Evolutionary conservation across 225 moss, liverwort and hornwort species (phyloP), one percentile per base, ranked within the genome.

Genomic region (Climacium dendroides): DNA sequence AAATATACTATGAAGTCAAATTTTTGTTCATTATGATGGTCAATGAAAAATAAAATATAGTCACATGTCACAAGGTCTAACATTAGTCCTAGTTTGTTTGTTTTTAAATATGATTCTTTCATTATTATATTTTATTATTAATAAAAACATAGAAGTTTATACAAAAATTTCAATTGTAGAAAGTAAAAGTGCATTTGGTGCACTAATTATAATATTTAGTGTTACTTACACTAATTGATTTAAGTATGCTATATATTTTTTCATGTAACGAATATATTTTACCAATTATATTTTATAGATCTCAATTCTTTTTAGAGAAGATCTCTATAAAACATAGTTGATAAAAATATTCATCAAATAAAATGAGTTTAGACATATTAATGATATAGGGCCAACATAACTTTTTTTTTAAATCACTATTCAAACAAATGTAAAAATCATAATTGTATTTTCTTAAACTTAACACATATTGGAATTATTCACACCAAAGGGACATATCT

Each of bases 1-100:
- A 18, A 10, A 62, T 8, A 64, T 34, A 9, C 8, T 16, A 34
- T 64, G 5, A 64, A 34, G 34, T 35, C 7, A 9, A 5, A 35
- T 10, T 10, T 65, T 35, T 65, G 65, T 65, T 65, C 19, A 35
- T 19, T 65, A 65, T 35, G 18, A 19, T 19, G 5, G 20, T 19
- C n/a, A 66, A 35, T 35, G 2, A 35, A 65, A 35, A 35, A 65
- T 11, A 3, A 66, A 35, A 1, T 3, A 11, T n/a, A 20, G 18
- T 18, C 1, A 6, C 2, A n/a, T 66, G 11, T n/a, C 6, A 4
- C 7, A n/a, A 5, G 3, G 4, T 12, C 12, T 66, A 66, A 66
- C 3, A 37, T 37, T 6, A 2, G 11, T 37, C 12, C 1, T 12
- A n/a, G n/a, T n/a, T n/a, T n/a, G n/a, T 5, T 1, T 22, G 0